Base-by-base conservation (phyloP, 805 yeast species). In the Hanseniaspora pseudoguilliermondii region DNA sequence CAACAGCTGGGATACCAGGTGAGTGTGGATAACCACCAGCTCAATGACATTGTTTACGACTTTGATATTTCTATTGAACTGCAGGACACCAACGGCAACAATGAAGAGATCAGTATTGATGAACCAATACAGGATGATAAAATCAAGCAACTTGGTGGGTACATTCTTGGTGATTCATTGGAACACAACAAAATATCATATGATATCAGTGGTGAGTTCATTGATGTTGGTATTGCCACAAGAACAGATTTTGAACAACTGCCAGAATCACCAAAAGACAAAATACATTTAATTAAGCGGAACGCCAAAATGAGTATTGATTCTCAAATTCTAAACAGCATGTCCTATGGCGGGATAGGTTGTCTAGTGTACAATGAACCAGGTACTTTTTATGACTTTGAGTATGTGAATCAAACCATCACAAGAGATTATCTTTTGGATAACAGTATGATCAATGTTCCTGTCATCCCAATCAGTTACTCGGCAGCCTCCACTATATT, bases 171-270 rank as follows among this genome's bases (percentile, higher is more conserved):
- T 8, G 49, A 51, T 21, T 18, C 27, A 13, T 11, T 46, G 6
- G 7, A 46, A n/a, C 21, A 20, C 13, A 46, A 21, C 15, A 81
- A 85, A 0, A 80, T 83, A 10, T 76, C 75, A 61, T 89, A 86
- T 0, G 75, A 78, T 54, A 80, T 79, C 13, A 74, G 77, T 3
- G 77, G 80, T 0, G 69, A 72, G 40, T 84, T 70, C 60, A 73
- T 83, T 0, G 83, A 72, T 64, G 84, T 74, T 7, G 83, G 83
- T 61, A 82, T 80, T 64, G 91, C 85, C 0, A 68, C 75, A 0
- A 57, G 61, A 1, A 75, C 76, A 16, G 90, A 84, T 63, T 84
- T 82, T 59, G 69, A 64, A 5, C 41, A 57, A 18, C 16, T 29
- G 40, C 9, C 13, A 21, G 8, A 20, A 35, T 43, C 74, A 74